phyloP scores from a whole-genome alignment of 441 rosid genomes.

The Pelargonium fulgidum region DNA sequence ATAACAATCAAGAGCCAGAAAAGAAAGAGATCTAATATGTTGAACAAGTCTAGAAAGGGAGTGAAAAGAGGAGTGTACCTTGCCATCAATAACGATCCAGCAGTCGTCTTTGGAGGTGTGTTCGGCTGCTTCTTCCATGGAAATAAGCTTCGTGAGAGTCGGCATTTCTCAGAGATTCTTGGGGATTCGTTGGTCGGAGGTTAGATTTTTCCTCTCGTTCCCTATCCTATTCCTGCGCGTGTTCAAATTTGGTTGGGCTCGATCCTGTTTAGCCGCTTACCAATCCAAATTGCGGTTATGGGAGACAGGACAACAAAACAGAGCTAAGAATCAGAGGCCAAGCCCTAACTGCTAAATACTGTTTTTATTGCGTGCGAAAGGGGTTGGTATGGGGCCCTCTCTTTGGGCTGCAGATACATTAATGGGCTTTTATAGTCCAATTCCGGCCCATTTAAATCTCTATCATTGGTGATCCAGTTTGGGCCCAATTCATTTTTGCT shows the following conservation, averaged over 20 bases:
- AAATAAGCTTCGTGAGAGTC: constrained; percentile 56
- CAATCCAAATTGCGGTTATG: too few relatives aligned
- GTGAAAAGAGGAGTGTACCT: constrained; percentile 32
- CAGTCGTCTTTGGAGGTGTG: constrained; percentile 72
- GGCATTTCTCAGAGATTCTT: constrained; percentile 40
- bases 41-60: neutral
- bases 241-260: constrained; percentile 6
- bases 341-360: too few relatives aligned
- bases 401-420: too few relatives aligned
- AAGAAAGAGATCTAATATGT: neutral
- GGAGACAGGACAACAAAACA: too few relatives aligned
- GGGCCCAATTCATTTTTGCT: too few relatives aligned
- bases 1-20: too few relatives aligned
- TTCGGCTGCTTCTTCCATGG: constrained; percentile 67
- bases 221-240: neutral
- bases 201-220: neutral
- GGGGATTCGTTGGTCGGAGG: neutral
- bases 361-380: too few relatives aligned
- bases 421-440: too few relatives aligned
- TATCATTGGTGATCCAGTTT: too few relatives aligned
- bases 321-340: too few relatives aligned
- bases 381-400: too few relatives aligned
- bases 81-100: constrained; percentile 81
- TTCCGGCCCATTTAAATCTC: too few relatives aligned
- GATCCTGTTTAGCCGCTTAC: neutral